Evolutionary conservation across 495 filamentous ascomycete genomes (phyloP), one percentile per base, ranked within the genome.

Genomic region (Penicillium salamii): DNA sequence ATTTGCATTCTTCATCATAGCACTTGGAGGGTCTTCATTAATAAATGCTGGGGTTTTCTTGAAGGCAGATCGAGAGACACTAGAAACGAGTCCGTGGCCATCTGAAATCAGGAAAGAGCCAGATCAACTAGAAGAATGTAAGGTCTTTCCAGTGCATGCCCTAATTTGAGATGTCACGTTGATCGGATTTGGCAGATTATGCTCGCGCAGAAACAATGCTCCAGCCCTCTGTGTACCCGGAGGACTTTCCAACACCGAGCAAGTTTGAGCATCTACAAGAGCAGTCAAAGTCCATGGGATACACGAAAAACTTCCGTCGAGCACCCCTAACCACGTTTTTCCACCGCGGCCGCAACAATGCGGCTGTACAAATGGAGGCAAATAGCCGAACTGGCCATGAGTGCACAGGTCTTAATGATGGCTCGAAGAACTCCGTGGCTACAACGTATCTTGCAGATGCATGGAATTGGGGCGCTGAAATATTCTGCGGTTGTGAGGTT

Each of bases 381-480:
- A 83, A 79, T 4, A 69, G 67, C 4, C 63, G 83, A 31, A 79
- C 82, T 0, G 83, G 84, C 2, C 78, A 82, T 54, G 84, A 87
- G 46, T 62, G 53, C 29, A 86, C 84, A 0, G 84, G 84, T 3
- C 57, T 86, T 43, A 87, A 87, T 53, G 85, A 87, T 55, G 82
- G 82, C 3, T 84, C 78, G 23, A 88, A 88, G 62, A 82, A 74
- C 18, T 82, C 77, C 12, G 81, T 80, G 2, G 67, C 85, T 3
- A 80, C 86, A 34, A 88, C 80, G 2, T 87, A 86, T 52, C 63
- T 87, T 5, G 71, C 78, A n/a, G 85, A 89, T 62, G 82, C 85
- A 18, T 88, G 84, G 85, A 85, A 87, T 60, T 85, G 83, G 81
- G 85, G 82, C 17, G 82, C 85, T 26, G 83, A 88, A 55, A 80